phyloP scores from a whole-genome alignment of 1,284 basidiomycete species.

The Malassezia arunalokei region DNA sequence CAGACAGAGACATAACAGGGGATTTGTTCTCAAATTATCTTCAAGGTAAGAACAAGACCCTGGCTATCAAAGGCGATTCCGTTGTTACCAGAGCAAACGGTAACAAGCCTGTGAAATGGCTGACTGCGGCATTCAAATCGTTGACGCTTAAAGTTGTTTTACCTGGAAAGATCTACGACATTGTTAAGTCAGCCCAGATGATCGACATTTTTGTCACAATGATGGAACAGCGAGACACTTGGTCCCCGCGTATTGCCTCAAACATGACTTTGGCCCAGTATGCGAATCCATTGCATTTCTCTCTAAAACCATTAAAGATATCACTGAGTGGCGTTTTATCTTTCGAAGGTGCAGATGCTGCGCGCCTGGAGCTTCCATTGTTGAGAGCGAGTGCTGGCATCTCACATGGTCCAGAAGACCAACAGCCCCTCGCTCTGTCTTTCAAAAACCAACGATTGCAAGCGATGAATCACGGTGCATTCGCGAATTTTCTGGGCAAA shows the following conservation, averaged over 20 bases:
- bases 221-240: conserved; percentile 38
- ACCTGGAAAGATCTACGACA: conserved; percentile 57
- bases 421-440: conserved; percentile 51
- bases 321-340: conserved; percentile 54
- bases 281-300: conserved; percentile 67
- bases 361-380: conserved; percentile 54
- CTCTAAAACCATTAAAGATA: conserved; percentile 56
- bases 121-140: conserved; percentile 60
- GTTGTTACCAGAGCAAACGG: conserved; percentile 50
- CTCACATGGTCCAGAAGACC: conserved; percentile 58
- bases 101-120: conserved; percentile 55
- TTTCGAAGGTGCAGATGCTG: conserved; percentile 52
- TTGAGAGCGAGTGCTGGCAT: conserved; percentile 53
- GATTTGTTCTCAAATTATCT: conserved; percentile 59
- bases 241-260: conserved; percentile 22
- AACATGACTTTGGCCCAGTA: conserved; percentile 57
- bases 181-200: conserved; percentile 59
- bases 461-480: conserved; percentile 54
- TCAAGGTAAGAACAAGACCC: conserved; percentile 57
- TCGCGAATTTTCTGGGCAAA: conserved; percentile 54
- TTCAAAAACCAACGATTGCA: conserved; percentile 54
- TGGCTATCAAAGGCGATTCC: conserved; percentile 55
- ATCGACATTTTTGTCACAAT: conserved; percentile 56
- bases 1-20: conserved; percentile 53
- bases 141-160: conserved; percentile 56